Conservation (phyloP, 2,329 filamentous ascomycete species). For the Penicillium sp. region DNA sequence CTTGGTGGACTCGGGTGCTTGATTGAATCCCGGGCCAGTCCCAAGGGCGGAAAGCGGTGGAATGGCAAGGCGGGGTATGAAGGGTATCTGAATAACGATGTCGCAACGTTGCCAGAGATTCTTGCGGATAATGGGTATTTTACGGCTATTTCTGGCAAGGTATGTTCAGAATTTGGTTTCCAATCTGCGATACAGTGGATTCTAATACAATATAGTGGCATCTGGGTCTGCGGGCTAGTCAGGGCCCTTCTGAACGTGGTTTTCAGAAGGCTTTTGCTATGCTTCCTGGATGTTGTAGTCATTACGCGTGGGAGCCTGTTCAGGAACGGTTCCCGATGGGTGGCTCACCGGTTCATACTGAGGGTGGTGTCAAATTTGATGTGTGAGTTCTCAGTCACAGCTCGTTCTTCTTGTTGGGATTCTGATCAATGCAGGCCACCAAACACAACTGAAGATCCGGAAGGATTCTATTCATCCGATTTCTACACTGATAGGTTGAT, state of each 20-base stretch:
- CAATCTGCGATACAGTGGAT: constrained; percentile 25
- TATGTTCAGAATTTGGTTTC: constrained; percentile 10
- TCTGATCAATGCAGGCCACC: neutral
- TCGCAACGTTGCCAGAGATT: constrained; percentile 7
- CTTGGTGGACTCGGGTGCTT: constrained; percentile 5
- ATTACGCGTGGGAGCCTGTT: constrained; percentile 33
- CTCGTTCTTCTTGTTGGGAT: too few relatives aligned
- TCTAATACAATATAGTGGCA: constrained; percentile 23
- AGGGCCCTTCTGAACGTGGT: constrained; percentile 27
- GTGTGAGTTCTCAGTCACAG: neutral
- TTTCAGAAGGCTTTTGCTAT: constrained; percentile 29
- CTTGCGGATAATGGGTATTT: constrained; percentile 8
- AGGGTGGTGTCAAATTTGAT: constrained; percentile 1
- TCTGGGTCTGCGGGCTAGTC: constrained; percentile 27
- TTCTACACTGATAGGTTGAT: constrained; percentile 29
- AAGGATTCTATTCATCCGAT: constrained; percentile 27
- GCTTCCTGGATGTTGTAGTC: constrained; percentile 30
- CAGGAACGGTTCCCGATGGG: constrained; percentile 5
- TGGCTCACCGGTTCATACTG: constrained; percentile 3
- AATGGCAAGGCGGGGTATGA: constrained; percentile 9
- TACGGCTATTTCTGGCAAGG: constrained; percentile 7
- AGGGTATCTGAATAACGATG: constrained; percentile 10
- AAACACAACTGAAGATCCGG: constrained; percentile 1
- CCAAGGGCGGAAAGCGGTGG: constrained; percentile 3
- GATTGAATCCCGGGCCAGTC: neutral